Conservation (phyloP, 495 filamentous ascomycete species). For the Poronia punctata region DNA sequence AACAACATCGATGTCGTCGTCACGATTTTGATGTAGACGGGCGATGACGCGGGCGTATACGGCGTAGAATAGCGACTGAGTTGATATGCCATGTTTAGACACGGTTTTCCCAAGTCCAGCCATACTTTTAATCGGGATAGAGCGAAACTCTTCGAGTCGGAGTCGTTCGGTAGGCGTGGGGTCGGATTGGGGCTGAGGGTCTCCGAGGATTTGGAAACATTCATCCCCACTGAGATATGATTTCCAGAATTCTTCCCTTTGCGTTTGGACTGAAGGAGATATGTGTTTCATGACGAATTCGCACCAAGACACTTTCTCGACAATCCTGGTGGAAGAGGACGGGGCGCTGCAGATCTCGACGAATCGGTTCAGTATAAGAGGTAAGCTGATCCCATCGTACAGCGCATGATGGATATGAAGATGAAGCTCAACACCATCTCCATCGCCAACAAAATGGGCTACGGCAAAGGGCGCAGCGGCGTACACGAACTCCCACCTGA, state of each 20-base stretch:
- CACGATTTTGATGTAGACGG: neutral
- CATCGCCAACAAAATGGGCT: slow-evolving; percentile 1
- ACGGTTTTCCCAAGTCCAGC: slow-evolving; percentile 10
- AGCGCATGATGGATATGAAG: slow-evolving; percentile 67
- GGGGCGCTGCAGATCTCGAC: slow-evolving; percentile 16
- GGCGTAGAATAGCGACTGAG: slow-evolving; percentile 40
- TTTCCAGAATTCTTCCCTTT: slow-evolving; percentile 46
- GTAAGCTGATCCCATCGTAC: slow-evolving; percentile 68
- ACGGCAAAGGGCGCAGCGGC: slow-evolving; percentile 12
- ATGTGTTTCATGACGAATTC: slow-evolving; percentile 10
- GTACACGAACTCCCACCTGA: slow-evolving; percentile 15
- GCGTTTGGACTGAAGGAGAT: slow-evolving; percentile 5
- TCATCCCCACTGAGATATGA: slow-evolving; percentile 36
- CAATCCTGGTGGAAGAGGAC: neutral
- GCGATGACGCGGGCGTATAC: slow-evolving; percentile 27
- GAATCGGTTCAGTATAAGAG: slow-evolving; percentile 38
- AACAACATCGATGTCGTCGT: slow-evolving; percentile 16
- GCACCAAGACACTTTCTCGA: slow-evolving; percentile 14
- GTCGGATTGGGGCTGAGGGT: neutral
- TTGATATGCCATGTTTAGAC: slow-evolving; percentile 23
- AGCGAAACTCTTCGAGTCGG: slow-evolving; percentile 9
- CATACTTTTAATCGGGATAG: slow-evolving; percentile 14
- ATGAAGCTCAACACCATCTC: slow-evolving; percentile 19
- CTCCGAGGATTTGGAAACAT: neutral
- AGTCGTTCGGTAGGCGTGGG: neutral